Percentiles rank a stretch among this genome's conserved stretches.
Conservation (phyloP, 441 rosid genomes). For the Populus hybrid region DNA sequence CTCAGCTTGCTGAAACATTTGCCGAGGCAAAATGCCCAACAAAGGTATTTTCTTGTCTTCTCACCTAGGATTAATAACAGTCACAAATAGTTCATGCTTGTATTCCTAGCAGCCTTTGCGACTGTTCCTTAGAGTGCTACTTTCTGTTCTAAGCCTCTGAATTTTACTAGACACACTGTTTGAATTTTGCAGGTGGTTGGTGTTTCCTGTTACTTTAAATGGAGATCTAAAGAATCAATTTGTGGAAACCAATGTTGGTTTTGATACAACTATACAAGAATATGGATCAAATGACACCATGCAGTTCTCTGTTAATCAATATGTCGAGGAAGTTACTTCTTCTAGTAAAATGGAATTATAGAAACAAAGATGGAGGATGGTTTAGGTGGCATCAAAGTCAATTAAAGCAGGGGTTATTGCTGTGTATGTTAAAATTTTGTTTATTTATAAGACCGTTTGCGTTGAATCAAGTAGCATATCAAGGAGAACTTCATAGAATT, state of each 20-base stretch:
- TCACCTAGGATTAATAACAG: not conserved
- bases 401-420: too few relatives aligned
- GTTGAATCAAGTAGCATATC: too few relatives aligned
- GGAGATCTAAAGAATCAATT: constrained; percentile 98
- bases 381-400: not conserved
- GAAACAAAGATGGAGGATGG: not conserved
- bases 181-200: constrained; percentile 71
- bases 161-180: constrained; percentile 2
- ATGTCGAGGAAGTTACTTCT: not conserved
- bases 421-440: not conserved
- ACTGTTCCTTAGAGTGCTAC: not conserved
- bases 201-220: constrained; percentile 91
- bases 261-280: constrained; percentile 98
- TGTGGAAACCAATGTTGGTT: constrained; percentile 95
- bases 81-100: not conserved
- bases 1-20: constrained; percentile 97
- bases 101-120: not conserved
- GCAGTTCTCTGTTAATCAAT: not conserved
- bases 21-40: constrained; percentile 86
- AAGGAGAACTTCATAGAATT: too few relatives aligned
- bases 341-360: not conserved
- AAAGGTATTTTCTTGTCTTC: constrained; percentile 48
- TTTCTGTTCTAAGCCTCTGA: not conserved
- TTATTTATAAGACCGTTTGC: not conserved
- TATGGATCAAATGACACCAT: constrained; percentile 22